Percentiles rank a stretch among this genome's conserved stretches.
Evolutionary conservation across 2,329 filamentous ascomycete species (phyloP).

Genomic region (Aspergillus ochraceoroseus): DNA sequence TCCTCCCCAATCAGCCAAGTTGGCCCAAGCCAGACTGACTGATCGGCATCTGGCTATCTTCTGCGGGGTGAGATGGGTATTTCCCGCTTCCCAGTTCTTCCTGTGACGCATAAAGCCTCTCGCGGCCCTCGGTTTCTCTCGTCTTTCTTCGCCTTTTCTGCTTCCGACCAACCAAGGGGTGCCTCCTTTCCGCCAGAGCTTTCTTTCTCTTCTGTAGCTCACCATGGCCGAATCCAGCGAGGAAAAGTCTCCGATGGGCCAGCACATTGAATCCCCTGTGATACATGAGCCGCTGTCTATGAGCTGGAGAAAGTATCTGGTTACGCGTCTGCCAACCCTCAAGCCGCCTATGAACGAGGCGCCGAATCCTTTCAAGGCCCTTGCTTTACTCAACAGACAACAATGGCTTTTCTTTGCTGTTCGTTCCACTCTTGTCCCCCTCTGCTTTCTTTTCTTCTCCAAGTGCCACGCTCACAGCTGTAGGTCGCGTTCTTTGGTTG

Average conservation of each 20-base stretch:
- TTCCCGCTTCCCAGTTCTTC: not conserved
- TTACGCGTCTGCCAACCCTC: constrained; percentile 51
- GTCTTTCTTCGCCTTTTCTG: not conserved
- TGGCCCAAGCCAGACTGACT: too few species aligned
- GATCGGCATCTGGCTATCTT: too few species aligned
- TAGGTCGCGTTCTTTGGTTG: constrained; percentile 47
- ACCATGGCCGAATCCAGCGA: constrained; percentile 5
- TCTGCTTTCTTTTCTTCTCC: not conserved
- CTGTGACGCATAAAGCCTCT: not conserved
- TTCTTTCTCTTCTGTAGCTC: not conserved
- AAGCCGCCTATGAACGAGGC: constrained; percentile 54
- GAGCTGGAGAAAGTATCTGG: constrained; percentile 46
- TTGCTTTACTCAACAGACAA: constrained; percentile 49
- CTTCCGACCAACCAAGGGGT: too few species aligned
- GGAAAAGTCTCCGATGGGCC: not conserved
- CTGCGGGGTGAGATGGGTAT: too few species aligned
- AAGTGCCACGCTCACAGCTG: too few species aligned
- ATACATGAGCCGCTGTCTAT: constrained; percentile 20
- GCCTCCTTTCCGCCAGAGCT: too few species aligned
- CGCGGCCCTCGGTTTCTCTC: not conserved
- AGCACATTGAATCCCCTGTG: constrained; percentile 2
- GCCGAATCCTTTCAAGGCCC: constrained; percentile 51
- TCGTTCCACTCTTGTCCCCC: constrained; percentile 15
- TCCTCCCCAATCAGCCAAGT: too few species aligned
- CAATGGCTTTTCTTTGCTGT: constrained; percentile 57